phyloP scores from a whole-genome alignment of 441 rosid species.

The Capsella rubella region DNA sequence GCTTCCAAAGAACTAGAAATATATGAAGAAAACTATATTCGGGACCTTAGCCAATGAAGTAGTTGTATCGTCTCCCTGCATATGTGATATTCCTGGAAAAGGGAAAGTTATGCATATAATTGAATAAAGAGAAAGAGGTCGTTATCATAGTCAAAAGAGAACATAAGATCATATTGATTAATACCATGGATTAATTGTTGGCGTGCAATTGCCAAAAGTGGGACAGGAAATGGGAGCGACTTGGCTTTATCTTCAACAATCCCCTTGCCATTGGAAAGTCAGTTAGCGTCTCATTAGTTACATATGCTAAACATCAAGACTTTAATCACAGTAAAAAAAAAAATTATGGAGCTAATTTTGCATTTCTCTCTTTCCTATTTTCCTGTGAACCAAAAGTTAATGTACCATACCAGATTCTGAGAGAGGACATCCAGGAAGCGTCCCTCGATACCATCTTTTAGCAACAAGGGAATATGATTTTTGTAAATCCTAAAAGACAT shows the following conservation, averaged over 20 bases:
- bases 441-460: constrained; percentile 58
- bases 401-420: constrained; percentile 70
- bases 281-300: constrained; percentile 41
- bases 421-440: constrained; percentile 59
- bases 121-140: constrained; percentile 19
- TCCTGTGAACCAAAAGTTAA: background rate
- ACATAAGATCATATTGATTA: constrained; percentile 18
- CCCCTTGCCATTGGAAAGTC: constrained; percentile 60
- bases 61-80: constrained; percentile 52
- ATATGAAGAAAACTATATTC: constrained; percentile 28
- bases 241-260: constrained; percentile 75
- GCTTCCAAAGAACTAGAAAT: constrained; percentile 36
- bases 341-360: background rate
- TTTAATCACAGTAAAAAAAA: constrained; percentile 8
- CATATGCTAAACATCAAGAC: constrained; percentile 29
- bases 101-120: constrained; percentile 34
- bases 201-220: constrained; percentile 81
- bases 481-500: constrained; percentile 75
- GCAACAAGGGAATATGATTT: constrained; percentile 68
- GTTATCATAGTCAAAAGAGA: constrained; percentile 2
- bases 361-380: background rate
- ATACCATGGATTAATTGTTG: constrained; percentile 90
- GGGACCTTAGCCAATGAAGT: constrained; percentile 71
- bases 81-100: constrained; percentile 70
- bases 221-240: constrained; percentile 78